A percentile compares a stretch with the other conserved stretches of the same genome.
Conservation (phyloP, 2,329 filamentous ascomycete species). For the Dichotomopilus funicola region DNA sequence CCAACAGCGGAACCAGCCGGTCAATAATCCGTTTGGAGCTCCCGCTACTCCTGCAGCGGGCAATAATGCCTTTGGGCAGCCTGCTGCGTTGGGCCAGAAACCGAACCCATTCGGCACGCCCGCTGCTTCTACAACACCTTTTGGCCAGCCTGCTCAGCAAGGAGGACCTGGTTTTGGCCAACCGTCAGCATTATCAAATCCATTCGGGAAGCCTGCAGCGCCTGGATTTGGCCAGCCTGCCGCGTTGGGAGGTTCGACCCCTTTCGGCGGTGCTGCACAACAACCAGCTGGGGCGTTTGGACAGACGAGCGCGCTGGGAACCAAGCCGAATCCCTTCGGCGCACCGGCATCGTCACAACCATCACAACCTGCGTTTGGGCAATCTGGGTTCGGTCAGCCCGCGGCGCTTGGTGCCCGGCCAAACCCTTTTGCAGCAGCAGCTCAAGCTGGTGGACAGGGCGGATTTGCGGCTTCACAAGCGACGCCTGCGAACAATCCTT, state of each 20-base stretch:
- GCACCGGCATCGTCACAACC: slow-evolving; percentile 34
- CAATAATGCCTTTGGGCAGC: slow-evolving; percentile 34
- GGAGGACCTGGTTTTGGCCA: slow-evolving; percentile 35
- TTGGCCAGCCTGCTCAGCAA: slow-evolving; percentile 31
- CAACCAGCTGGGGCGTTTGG: slow-evolving; percentile 24
- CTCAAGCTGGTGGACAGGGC: slow-evolving; percentile 29
- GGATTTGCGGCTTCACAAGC: slow-evolving; percentile 15
- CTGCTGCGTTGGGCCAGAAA: slow-evolving; percentile 30
- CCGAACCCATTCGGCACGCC: slow-evolving; percentile 40
- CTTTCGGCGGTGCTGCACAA: slow-evolving; percentile 27
- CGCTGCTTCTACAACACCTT: slow-evolving; percentile 35
- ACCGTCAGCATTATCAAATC: slow-evolving; percentile 12
- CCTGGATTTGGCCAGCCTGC: slow-evolving; percentile 34
- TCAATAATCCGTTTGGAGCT: slow-evolving; percentile 39
- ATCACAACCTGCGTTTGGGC: slow-evolving; percentile 24
- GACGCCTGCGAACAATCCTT: slow-evolving; percentile 23
- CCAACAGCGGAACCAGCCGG: slow-evolving; percentile 13
- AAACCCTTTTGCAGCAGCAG: slow-evolving; percentile 26
- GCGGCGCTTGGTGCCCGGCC: slow-evolving; percentile 24
- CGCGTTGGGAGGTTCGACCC: slow-evolving; percentile 6
- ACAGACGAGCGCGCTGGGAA: slow-evolving; percentile 25
- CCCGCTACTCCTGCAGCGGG: slow-evolving; percentile 15
- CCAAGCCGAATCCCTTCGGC: slow-evolving; percentile 27
- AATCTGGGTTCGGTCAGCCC: slow-evolving; percentile 29
- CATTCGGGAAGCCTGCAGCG: neutral